Base-by-base conservation (phyloP, 495 filamentous ascomycete genomes). In the Neurospora sp. region DNA sequence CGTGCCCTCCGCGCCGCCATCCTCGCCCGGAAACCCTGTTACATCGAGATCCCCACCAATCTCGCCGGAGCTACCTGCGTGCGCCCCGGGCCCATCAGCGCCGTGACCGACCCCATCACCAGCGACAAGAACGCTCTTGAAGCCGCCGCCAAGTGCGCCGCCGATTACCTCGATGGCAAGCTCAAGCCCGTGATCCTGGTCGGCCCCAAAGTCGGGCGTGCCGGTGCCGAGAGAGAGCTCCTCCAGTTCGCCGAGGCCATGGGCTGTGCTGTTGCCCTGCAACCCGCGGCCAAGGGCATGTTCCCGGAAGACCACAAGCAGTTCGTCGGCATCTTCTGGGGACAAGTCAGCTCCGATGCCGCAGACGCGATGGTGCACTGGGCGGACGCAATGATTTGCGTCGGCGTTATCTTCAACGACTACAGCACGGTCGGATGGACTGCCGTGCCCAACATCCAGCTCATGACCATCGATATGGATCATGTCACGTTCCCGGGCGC, bases 11-110 rank as follows among this genome's bases (percentile, higher is more conserved):
- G 88, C 34, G 87, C 92, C 82, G 95, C 93, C 76, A 92, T 89
- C 85, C 78, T 92, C 40, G 86, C 85, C 74, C 88, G 88, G 73
- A 86, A 91, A 37, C 92, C 92, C 0, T 90, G 94, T 28, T 97
- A 97, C 81, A 89, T 97, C 75, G 89, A 89, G 69, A 84, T 97
- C 9, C 94, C 94, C 5, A 92, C 91, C 17, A 92, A 97, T 78
- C 90, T 96, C 79, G 88, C 93, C 6, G 84, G 89, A 73, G 77
- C 75, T 11, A 39, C 62, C 21, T 78, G 77, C 36, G 73, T 76
- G 7, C 70, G 75, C 37, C 77, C 77, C 4, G 77, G 77, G 0
- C 77, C 77, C 40, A 70, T 77, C 73, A 74, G 72, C 69, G 77
- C 77, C 66, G 72, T 78, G 2, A 73, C 37, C 34, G 71, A 75